Evolutionary conservation across 331 rosid genomes (phyloP).

Genomic region (Cucumis variabilis): DNA sequence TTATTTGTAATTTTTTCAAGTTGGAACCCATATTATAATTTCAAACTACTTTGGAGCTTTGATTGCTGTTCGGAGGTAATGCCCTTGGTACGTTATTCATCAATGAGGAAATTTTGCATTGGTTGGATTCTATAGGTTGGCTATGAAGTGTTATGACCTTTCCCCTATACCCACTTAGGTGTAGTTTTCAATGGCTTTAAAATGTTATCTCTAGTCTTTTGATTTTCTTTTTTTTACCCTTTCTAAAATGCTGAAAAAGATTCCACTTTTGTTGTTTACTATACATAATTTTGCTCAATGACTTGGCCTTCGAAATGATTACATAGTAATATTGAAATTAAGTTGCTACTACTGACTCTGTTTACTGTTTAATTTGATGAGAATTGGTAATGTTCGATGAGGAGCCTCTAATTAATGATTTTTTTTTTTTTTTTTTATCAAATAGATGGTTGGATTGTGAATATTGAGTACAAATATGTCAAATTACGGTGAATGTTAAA

Average conservation of each 20-base stretch:
- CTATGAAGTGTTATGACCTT: slow-evolving; percentile 61
- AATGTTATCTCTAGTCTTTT: neutral
- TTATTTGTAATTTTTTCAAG: neutral
- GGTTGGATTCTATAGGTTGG: slow-evolving; percentile 73
- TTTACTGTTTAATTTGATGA: neutral
- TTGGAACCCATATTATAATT: neutral
- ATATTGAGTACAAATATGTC: slow-evolving; percentile 42
- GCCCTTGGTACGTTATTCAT: too few relatives aligned
- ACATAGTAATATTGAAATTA: neutral
- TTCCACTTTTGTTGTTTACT: slow-evolving; percentile 1
- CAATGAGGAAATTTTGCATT: slow-evolving; percentile 72
- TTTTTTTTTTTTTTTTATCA: neutral
- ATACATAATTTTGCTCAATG: neutral
- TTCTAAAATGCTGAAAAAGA: neutral
- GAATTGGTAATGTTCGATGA: neutral
- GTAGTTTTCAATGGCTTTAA: neutral
- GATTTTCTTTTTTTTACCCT: neutral
- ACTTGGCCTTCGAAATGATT: neutral
- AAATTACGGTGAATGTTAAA: slow-evolving; percentile 68
- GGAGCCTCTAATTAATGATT: neutral
- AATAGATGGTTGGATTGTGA: neutral
- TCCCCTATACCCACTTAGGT: slow-evolving; percentile 22
- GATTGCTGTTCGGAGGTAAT: neutral
- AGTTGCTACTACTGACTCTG: neutral
- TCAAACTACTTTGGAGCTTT: neutral